Base-by-base conservation (phyloP, 805 yeast species). In the Pichia cabralensis region DNA sequence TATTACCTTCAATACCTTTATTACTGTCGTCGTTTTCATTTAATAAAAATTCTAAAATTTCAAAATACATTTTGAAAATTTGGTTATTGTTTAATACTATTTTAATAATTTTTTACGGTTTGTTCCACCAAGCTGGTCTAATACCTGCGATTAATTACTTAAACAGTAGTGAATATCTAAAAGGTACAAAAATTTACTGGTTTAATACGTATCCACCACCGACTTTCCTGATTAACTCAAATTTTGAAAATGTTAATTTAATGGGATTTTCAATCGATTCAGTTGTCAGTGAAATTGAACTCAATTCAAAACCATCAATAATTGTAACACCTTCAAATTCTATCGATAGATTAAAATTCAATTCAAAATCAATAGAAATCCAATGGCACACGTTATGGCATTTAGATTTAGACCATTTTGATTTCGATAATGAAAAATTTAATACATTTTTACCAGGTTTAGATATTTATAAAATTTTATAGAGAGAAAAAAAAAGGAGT, bases 191-290 rank as follows among this genome's bases (percentile, higher is more conserved):
- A n/a, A n/a, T n/a, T n/a, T n/a, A n/a, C n/a, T n/a, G n/a, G n/a
- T n/a, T n/a, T n/a, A n/a, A n/a, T n/a, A 85, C 96, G 0, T 92
- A 89, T 47, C 71, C 84, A 4, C 96, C 97, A 1, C 97, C 98
- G 3, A 70, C 84, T n/a, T n/a, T n/a, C n/a, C n/a, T n/a, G n/a
- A n/a, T n/a, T n/a, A n/a, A n/a, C n/a, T n/a, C n/a, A n/a, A n/a
- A n/a, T n/a, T n/a, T n/a, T n/a, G n/a, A n/a, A n/a, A n/a, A n/a
- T n/a, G n/a, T n/a, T n/a, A n/a, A n/a, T n/a, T n/a, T n/a, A n/a
- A n/a, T n/a, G n/a, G n/a, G n/a, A n/a, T n/a, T n/a, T n/a, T n/a
- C n/a, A n/a, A n/a, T n/a, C n/a, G n/a, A n/a, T n/a, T n/a, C n/a
- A n/a, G n/a, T n/a, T n/a, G n/a, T n/a, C n/a, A n/a, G n/a, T n/a